Conservation (phyloP, 139 green algal genomes). For the Chara braunii region DNA sequence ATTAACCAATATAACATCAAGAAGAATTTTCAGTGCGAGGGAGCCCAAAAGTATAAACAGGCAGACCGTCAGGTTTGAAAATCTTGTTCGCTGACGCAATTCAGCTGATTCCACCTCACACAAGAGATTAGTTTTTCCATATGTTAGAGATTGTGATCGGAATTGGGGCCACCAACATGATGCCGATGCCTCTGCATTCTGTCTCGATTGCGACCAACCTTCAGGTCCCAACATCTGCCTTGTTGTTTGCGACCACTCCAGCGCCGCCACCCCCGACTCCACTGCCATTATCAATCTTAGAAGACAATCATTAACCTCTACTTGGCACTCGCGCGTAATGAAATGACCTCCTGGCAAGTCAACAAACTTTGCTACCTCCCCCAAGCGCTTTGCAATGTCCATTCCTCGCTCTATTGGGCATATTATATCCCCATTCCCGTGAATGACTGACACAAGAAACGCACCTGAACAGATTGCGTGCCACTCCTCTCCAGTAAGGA, state of each 20-base stretch:
- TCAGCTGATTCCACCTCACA: not conserved
- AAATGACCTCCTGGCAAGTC: conserved; percentile 5
- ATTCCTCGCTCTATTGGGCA: not conserved
- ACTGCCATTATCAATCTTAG: not conserved
- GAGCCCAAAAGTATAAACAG: not conserved
- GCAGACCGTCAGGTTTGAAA: not conserved
- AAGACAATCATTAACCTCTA: conserved; percentile 18
- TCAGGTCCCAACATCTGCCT: not conserved
- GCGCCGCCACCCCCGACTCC: not conserved
- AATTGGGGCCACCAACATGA: no score
- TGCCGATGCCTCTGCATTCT: no score
- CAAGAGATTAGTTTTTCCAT: not conserved
- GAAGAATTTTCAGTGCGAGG: not conserved
- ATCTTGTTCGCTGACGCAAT: not conserved
- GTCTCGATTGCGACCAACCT: no score
- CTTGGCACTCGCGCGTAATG: conserved; percentile 1
- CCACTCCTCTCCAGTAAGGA: not conserved
- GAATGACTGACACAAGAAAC: conserved; percentile 5
- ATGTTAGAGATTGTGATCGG: no score
- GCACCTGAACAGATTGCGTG: not conserved
- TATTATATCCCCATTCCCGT: conserved; percentile 9
- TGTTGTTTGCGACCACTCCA: not conserved
- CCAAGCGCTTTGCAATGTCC: conserved; percentile 2
- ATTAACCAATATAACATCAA: not conserved
- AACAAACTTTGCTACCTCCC: not conserved